Conservation (phyloP, 306 rosid genomes). For the Malus sieversii region DNA sequence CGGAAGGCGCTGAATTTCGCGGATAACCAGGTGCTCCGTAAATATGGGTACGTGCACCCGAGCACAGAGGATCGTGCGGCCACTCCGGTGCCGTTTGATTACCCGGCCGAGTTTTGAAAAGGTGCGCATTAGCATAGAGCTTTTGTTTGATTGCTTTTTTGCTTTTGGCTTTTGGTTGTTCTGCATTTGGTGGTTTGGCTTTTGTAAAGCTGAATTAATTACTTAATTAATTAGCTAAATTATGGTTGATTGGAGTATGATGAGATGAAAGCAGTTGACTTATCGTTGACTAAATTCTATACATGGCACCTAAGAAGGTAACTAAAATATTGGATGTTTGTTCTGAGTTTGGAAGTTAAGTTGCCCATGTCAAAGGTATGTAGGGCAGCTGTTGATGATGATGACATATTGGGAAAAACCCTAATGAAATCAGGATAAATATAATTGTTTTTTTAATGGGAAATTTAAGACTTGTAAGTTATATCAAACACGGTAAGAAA, state of each 20-base stretch:
- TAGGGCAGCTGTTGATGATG: neutral
- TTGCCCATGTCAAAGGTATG: neutral
- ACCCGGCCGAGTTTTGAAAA: conserved; percentile 20
- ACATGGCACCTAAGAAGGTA: neutral
- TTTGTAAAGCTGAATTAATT: neutral
- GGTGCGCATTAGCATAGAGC: neutral
- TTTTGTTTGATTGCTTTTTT: neutral
- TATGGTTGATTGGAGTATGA: neutral
- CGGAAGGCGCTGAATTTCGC: conserved; percentile 60
- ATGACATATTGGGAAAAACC: neutral
- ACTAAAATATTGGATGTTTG: neutral
- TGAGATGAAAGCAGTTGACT: neutral
- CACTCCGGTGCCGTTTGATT: conserved; percentile 52
- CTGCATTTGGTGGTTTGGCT: neutral
- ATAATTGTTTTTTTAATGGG: neutral
- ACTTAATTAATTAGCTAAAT: neutral
- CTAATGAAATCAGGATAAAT: neutral
- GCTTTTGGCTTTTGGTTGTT: neutral
- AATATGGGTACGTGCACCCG: conserved; percentile 45
- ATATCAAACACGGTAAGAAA: neutral
- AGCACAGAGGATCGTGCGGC: conserved; percentile 26
- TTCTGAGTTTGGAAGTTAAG: neutral
- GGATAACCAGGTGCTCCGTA: conserved; percentile 74
- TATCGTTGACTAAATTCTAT: neutral
- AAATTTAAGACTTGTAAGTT: neutral